Evolutionary conservation across 2,329 filamentous ascomycete species (phyloP).

Genomic region (Beauveria asiatica): DNA sequence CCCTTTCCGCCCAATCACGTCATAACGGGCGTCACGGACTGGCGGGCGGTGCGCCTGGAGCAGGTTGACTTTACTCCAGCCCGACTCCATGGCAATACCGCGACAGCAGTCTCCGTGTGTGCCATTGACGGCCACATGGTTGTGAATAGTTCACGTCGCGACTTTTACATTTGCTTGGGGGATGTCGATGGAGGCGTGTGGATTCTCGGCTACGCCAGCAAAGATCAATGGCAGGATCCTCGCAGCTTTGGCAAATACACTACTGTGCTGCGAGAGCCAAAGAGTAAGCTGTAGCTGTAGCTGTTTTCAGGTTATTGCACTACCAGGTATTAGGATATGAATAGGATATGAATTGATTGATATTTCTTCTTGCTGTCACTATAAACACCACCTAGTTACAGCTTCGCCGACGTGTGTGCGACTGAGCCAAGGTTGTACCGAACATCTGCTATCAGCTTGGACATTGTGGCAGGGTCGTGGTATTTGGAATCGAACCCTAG

Average conservation of each 20-base stretch:
- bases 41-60: background rate
- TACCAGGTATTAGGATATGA: background rate
- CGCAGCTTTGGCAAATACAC: background rate
- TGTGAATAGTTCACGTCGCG: background rate
- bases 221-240: background rate
- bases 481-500: conserved; percentile 1
- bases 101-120: background rate
- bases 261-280: background rate
- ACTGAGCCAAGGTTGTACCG: background rate
- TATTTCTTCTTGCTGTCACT: background rate
- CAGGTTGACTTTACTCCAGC: background rate
- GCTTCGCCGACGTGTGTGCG: background rate
- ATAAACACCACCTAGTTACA: background rate
- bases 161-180: background rate
- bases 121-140: background rate
- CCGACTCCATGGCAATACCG: background rate
- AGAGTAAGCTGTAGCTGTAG: background rate
- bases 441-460: background rate
- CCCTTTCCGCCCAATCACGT: background rate
- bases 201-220: background rate
- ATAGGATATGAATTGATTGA: background rate
- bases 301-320: too few species aligned
- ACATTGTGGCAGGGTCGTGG: background rate
- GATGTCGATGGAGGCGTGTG: background rate
- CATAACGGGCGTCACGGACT: background rate